Evolutionary conservation across 2,329 filamentous ascomycete species (phyloP).

Genomic region (Ophiocordyceps polyrhachis-furcata): DNA sequence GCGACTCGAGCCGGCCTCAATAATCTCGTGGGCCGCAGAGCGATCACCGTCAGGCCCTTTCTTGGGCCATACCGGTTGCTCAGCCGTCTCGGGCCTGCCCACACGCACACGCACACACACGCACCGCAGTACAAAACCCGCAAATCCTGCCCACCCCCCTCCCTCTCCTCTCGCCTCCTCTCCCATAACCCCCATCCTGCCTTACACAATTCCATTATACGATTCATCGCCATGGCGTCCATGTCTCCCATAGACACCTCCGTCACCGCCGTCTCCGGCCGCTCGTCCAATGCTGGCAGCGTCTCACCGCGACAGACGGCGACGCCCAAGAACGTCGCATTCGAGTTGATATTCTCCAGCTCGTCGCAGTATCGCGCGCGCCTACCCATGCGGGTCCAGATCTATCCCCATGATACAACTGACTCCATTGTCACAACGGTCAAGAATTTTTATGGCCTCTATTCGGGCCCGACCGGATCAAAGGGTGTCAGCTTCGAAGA

Average conservation of each 20-base stretch:
- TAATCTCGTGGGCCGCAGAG: neutral
- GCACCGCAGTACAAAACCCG: neutral
- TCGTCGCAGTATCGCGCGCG: slow-evolving; percentile 52
- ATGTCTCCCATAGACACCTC: slow-evolving; percentile 23
- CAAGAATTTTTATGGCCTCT: slow-evolving; percentile 97
- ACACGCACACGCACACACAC: neutral
- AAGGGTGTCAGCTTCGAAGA: slow-evolving; percentile 93
- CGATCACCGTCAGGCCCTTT: neutral
- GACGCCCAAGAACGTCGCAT: slow-evolving; percentile 56
- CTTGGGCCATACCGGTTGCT: neutral
- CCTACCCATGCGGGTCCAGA: slow-evolving; percentile 72
- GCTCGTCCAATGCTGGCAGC: slow-evolving; percentile 22
- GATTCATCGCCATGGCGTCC: slow-evolving; percentile 21
- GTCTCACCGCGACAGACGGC: slow-evolving; percentile 27
- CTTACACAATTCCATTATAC: neutral
- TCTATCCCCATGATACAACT: slow-evolving; percentile 88
- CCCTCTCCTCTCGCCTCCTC: slow-evolving; percentile 5
- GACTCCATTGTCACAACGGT: slow-evolving; percentile 96
- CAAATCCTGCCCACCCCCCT: neutral
- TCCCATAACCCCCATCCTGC: slow-evolving; percentile 1
- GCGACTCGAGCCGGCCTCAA: neutral
- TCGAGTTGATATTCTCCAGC: slow-evolving; percentile 54
- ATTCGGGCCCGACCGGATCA: slow-evolving; percentile 49
- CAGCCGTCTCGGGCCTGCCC: neutral
- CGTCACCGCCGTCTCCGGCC: slow-evolving; percentile 11